A percentile compares a stretch with the other conserved stretches of the same genome.
These are phyloP conservation scores for Phlebiopsis flavidoalba DNA, from an alignment of 768 basidiomycete species.

Conservation along the genomic window DNA sequence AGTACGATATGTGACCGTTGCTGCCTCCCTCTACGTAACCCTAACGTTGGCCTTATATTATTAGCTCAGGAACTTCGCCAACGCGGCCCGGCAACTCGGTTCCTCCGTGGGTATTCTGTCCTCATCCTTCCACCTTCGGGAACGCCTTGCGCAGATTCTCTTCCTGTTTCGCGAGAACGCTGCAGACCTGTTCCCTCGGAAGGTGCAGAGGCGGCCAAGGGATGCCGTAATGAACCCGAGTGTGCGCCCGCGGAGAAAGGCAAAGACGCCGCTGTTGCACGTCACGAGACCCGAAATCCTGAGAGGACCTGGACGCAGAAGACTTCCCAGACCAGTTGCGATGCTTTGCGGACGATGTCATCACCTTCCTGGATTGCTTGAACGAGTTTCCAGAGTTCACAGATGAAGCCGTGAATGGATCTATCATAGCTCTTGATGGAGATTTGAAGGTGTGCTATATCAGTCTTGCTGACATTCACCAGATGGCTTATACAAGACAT, in stretches of 20 bases:
- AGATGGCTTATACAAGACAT: constrained; percentile 3
- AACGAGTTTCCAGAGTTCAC: constrained; percentile 79
- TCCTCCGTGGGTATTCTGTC: constrained; percentile 75
- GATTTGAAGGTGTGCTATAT: constrained; percentile 35
- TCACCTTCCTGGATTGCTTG: constrained; percentile 61
- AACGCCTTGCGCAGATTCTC: constrained; percentile 61
- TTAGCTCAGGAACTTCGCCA: constrained; percentile 71
- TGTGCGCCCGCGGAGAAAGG: constrained; percentile 26
- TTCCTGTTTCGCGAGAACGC: constrained; percentile 74
- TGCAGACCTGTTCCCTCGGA: constrained; percentile 70
- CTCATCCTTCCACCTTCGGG: constrained; percentile 66
- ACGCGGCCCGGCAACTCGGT: constrained; percentile 71
- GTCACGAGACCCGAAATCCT: constrained; percentile 47
- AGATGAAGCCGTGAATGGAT: constrained; percentile 65
- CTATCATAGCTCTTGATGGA: constrained; percentile 61
- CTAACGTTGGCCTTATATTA: neutral
- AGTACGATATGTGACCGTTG: constrained; percentile 27
- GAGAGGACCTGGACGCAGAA: constrained; percentile 57
- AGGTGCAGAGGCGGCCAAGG: constrained; percentile 41
- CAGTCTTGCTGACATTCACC: too few relatives aligned
- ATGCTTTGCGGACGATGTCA: constrained; percentile 57
- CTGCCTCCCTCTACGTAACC: neutral
- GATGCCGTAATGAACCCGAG: constrained; percentile 34
- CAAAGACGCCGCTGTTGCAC: constrained; percentile 34
- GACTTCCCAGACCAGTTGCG: constrained; percentile 63